Conservation (phyloP, 768 basidiomycete species). For the Phaeolepiota aurea region DNA sequence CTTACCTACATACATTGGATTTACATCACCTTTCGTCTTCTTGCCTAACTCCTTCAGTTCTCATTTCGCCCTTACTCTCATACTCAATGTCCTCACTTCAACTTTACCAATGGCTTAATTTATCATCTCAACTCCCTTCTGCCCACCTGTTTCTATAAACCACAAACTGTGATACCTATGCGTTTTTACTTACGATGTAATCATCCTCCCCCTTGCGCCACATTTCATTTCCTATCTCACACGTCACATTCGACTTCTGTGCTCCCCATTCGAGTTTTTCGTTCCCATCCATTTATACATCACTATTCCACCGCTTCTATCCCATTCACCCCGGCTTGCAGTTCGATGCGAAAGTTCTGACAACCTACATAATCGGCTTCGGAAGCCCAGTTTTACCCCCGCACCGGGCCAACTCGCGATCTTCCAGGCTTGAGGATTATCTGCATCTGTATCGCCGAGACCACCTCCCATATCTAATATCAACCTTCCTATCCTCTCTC, state of each 20-base stretch:
- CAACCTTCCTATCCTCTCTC: too few species aligned
- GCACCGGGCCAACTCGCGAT: not conserved
- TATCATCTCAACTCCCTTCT: not conserved
- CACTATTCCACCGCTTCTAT: conserved; percentile 2
- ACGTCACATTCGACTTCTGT: not conserved
- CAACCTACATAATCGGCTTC: conserved; percentile 3
- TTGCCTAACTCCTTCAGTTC: too few species aligned
- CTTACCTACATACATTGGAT: too few species aligned
- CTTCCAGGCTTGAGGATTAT: too few species aligned
- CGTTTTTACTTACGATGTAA: not conserved
- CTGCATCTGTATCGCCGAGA: too few species aligned
- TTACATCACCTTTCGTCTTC: too few species aligned
- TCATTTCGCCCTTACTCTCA: not conserved
- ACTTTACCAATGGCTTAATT: not conserved
- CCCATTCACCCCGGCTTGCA: too few species aligned
- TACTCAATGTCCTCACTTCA: too few species aligned
- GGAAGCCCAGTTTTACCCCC: too few species aligned
- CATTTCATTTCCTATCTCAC: not conserved
- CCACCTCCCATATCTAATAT: too few species aligned
- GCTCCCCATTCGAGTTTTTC: not conserved
- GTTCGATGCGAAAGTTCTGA: too few species aligned
- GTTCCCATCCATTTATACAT: not conserved
- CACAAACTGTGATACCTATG: not conserved
- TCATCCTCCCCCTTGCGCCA: not conserved
- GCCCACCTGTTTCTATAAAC: not conserved